A percentile compares a stretch with the other conserved stretches of the same genome.
Evolutionary conservation across 164 flowering plant genomes (phyloP).

Genomic region (Chimonanthus salicifolius): DNA sequence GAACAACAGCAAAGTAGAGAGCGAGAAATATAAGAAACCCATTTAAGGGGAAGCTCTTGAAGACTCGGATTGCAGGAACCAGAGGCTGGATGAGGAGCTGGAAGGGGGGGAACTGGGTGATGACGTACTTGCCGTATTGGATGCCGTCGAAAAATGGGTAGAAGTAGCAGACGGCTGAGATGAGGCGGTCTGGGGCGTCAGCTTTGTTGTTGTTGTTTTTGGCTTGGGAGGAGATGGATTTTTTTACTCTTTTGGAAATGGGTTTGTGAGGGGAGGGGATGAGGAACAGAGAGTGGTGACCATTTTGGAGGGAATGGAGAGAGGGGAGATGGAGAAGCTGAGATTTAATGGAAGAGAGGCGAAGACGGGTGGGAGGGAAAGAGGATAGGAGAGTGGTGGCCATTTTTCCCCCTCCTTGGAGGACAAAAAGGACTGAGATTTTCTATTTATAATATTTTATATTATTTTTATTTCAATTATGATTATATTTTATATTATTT

Average conservation of each 20-base stretch:
- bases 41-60: constrained; percentile 88
- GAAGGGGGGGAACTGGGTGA: constrained; percentile 69
- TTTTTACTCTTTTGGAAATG: neutral
- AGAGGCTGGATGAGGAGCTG: constrained; percentile 66
- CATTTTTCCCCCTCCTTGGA: neutral
- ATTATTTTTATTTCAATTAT: no score
- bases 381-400: neutral
- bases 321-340: neutral
- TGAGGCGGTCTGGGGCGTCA: constrained; percentile 67
- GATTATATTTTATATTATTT: no score
- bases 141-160: constrained; percentile 94
- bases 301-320: neutral
- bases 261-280: neutral
- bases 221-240: constrained; percentile 28
- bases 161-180: constrained; percentile 82
- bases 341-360: neutral
- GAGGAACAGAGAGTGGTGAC: neutral
- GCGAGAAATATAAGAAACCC: constrained; percentile 76
- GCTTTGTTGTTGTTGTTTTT: constrained; percentile 26
- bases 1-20: constrained; percentile 83
- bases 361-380: neutral
- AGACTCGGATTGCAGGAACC: constrained; percentile 69
- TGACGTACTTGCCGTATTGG: constrained; percentile 81
- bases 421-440: no score
- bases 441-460: no score